Evolutionary conservation across 495 filamentous ascomycete species (phyloP), one percentile per base, ranked within the genome.

Genomic region (Penicillium longicatenatum): DNA sequence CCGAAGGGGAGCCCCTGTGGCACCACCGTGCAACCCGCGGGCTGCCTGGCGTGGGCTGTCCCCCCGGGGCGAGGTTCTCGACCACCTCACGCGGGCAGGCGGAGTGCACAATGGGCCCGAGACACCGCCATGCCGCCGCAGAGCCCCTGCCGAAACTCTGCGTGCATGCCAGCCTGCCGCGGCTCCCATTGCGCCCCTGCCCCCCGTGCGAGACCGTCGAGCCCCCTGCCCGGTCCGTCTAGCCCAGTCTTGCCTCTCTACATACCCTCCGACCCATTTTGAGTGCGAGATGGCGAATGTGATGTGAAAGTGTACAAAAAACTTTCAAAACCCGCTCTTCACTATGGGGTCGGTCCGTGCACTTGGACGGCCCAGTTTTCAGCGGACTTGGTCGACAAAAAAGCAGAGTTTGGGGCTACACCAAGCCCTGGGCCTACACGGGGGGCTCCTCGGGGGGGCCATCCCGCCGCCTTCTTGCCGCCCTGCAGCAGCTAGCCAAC

Each of bases 231-330:
- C 35, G 42, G 42, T 10, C 42, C 42, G 42, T 44, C 42, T 20
- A n/a, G 42, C 42, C 42, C 42, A 14, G 14, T 49, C 61, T 61
- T 39, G 10, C 42, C 46, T 63, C 45, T 54, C 61, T 52, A 67
- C 45, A 63, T 55, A 63, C 56, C 30, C 63, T 55, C 61, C 63
- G 56, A 63, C 52, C 3, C 8, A 12, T 19, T 43, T 64, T 66
- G 30, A 37, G 21, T 7, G 9, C 19, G 19, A 41, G 17, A n/a
- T 14, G 26, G 48, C n/a, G 22, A 22, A 29, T 19, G 39, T 58
- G 10, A 45, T 44, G 54, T 49, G 12, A 30, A 41, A 6, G 31
- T 39, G 39, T 10, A 48, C 43, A 62, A 29, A 52, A 48, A 47
- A 35, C 22, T 31, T 30, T 19, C 8, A 43, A 52, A 55, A 52